Evolutionary conservation across 164 flowering plant genomes (phyloP).

Genomic region (Amborella trichopoda): DNA sequence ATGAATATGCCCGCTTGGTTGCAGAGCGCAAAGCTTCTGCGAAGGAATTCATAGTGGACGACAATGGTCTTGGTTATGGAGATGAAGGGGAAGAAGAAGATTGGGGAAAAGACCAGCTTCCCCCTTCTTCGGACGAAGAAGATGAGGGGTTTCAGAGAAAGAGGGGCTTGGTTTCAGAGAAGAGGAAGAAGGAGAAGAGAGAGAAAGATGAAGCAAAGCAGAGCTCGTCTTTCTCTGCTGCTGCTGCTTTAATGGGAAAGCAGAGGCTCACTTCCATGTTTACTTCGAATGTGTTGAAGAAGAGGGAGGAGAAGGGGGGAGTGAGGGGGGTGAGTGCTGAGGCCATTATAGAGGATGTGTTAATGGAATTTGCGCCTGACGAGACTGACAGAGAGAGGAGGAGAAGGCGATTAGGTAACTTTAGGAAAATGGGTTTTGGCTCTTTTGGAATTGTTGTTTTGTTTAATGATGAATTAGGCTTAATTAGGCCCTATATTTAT

Average conservation of each 20-base stretch:
- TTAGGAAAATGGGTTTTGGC: no score
- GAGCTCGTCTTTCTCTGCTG: conserved; percentile 52
- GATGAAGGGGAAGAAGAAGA: conserved; percentile 93
- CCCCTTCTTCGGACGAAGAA: conserved; percentile 47
- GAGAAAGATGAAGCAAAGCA: conserved; percentile 39
- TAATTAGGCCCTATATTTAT: no score
- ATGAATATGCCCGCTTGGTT: conserved; percentile 59
- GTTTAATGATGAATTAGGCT: no score
- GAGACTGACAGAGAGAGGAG: conserved; percentile 71
- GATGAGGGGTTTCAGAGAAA: conserved; percentile 21
- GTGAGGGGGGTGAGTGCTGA: conserved; percentile 31
- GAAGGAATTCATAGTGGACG: conserved; percentile 68
- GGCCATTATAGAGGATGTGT: conserved; percentile 76
- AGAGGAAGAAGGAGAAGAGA: conserved; percentile 33
- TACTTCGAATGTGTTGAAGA: conserved; percentile 65
- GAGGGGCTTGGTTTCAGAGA: conserved; percentile 11
- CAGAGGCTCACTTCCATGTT: conserved; percentile 72
- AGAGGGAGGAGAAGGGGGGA: conserved; percentile 31
- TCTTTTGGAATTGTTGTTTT: no score
- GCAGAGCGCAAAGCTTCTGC: conserved; percentile 62
- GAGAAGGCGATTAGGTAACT: conserved; percentile 34
- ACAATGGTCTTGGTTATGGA: conserved; percentile 68
- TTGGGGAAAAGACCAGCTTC: conserved; percentile 43
- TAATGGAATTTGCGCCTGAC: conserved; percentile 86
- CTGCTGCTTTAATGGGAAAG: conserved; percentile 91